Evolutionary conservation across 1,284 basidiomycete genomes (phyloP).

Genomic region (Apiotrichum montevideense): DNA sequence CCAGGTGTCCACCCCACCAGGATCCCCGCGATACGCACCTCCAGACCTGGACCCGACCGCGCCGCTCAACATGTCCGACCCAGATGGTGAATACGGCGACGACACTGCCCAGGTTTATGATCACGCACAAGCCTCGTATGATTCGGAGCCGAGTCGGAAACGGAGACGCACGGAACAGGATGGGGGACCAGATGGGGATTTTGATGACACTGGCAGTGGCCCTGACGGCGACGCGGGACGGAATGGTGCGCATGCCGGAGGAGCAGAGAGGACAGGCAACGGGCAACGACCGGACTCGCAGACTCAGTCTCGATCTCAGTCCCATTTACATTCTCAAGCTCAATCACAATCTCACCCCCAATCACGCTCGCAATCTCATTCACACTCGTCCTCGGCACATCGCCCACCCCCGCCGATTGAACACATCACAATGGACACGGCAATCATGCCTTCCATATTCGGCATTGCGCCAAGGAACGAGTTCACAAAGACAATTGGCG

Average conservation of each 20-base stretch:
- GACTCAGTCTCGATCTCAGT: background rate
- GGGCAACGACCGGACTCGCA: background rate
- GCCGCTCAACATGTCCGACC: background rate
- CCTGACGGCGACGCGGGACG: too few relatives aligned
- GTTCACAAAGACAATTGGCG: conserved; percentile 82
- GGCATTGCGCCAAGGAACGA: conserved; percentile 90
- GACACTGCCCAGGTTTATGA: background rate
- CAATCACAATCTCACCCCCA: background rate
- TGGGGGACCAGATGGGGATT: too few relatives aligned
- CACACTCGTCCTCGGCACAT: background rate
- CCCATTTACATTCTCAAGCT: background rate
- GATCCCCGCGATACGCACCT: conserved; percentile 25
- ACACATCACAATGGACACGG: conserved; percentile 1
- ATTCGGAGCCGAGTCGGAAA: conserved; percentile 27
- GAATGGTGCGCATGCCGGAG: too few relatives aligned
- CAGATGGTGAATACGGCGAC: background rate
- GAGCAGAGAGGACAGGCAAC: too few relatives aligned
- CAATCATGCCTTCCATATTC: conserved; percentile 75
- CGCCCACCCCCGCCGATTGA: background rate
- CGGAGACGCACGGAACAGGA: conserved; percentile 19
- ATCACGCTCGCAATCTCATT: background rate
- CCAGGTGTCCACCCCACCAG: conserved; percentile 15
- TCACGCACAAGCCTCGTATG: background rate
- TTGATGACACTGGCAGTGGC: too few relatives aligned
- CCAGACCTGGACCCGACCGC: conserved; percentile 29